These are phyloP conservation scores for Triticum turgidum DNA, from an alignment of 176 grass and related monocot genomes.

Conservation along the genomic window DNA sequence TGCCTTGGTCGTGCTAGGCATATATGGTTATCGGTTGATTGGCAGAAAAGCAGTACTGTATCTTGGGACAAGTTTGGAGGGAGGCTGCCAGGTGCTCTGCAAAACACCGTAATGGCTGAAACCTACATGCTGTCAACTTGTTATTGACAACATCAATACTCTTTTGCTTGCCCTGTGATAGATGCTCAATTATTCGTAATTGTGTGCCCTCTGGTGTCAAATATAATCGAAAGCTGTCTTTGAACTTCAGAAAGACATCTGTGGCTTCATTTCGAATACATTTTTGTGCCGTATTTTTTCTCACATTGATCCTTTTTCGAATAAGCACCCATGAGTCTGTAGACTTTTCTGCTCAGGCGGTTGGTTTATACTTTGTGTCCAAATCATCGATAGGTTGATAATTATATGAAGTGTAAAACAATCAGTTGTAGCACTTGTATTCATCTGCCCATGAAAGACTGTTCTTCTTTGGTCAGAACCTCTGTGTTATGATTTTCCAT, in stretches of 20 bases:
- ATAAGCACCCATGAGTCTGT: not conserved
- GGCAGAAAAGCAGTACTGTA: not conserved
- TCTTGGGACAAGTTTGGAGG: not conserved
- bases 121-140: not conserved
- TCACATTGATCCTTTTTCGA: not conserved
- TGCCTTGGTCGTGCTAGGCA: not conserved
- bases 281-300: not conserved
- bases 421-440: not conserved
- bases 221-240: not conserved
- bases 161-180: not conserved
- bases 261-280: not conserved
- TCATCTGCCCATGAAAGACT: not conserved
- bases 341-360: not conserved
- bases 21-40: not conserved
- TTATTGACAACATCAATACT: not conserved
- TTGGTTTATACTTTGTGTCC: not conserved
- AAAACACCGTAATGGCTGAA: conserved; percentile 24
- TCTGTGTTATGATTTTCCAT: not conserved
- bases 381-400: not conserved
- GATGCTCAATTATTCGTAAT: not conserved
- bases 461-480: not conserved
- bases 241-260: not conserved
- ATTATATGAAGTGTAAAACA: not conserved
- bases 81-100: not conserved
- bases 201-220: not conserved